Conservation (phyloP, 192 early-diverging fungal species). For the Entomortierella chlamydospora region DNA sequence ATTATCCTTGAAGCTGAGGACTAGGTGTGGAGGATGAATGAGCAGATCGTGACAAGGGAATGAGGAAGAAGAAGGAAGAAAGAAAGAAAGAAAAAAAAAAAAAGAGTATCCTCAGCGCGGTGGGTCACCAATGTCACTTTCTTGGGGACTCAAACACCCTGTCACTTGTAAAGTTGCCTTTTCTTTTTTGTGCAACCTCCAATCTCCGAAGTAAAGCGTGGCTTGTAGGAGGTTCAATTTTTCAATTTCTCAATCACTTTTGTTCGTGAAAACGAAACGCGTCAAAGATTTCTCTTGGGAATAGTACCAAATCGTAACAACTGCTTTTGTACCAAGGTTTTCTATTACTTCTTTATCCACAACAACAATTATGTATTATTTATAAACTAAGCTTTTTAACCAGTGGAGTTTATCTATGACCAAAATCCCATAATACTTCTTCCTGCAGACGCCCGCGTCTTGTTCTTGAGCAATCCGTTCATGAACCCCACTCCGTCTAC, state of each 20-base stretch:
- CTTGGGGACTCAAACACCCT: background rate
- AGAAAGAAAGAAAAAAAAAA: background rate
- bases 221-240: background rate
- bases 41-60: background rate
- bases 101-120: background rate
- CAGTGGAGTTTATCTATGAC: too few species aligned
- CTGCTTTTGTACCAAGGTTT: too few species aligned
- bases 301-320: too few species aligned
- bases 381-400: too few species aligned
- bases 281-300: too few species aligned
- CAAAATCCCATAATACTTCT: constrained; percentile 48
- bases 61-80: background rate
- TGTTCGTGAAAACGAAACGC: too few species aligned
- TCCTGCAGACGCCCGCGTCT: constrained; percentile 44
- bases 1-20: background rate
- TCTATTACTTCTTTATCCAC: too few species aligned
- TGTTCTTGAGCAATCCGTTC: constrained; percentile 56
- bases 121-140: background rate
- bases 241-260: too few species aligned
- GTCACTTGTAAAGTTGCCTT: background rate
- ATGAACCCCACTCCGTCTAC: constrained; percentile 60
- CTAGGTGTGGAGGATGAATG: background rate
- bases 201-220: constrained; percentile 5
- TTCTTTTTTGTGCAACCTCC: constrained; percentile 6
- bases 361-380: too few species aligned